Base-by-base conservation (phyloP, 805 yeast genomes). In the Candida anglica region DNA sequence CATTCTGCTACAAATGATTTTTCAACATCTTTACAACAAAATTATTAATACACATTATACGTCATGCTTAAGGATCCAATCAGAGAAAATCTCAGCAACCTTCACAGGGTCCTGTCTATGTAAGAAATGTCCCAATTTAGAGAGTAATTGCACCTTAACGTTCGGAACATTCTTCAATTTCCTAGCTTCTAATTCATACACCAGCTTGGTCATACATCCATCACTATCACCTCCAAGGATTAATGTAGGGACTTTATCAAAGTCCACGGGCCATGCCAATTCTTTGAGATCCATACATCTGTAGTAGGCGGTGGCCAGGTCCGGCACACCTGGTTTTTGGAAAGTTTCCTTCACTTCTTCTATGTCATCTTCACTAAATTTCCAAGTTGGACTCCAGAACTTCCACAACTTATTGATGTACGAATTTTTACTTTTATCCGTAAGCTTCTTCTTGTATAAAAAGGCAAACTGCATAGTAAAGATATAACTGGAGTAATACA, bases 301-400 rank as follows among this genome's bases (percentile, higher is more conserved):
- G 40, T 66, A 66, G 40, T 64, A 66, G 8, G 64, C 68, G 3
- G 71, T 64, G 17, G 60, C 52, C 9, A 53, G 56, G 27, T 61
- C 60, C 8, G 60, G 34, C 3, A 56, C 61, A 1, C 52, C 50
- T 10, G 50, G 50, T 15, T 44, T 34, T 7, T 33, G 28, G n/a
- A 66, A 43, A 1, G 60, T 54, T n/a, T 41, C 41, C 32, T 57
- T 44, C 11, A 63, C 63, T 11, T 45, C 39, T 15, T 39, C 58
- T 16, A 63, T 55, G 8, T 49, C 60, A 10, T 35, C 40, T 8
- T 33, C 19, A 11, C 48, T 18, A 34, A 52, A 62, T 13, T 54
- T 44, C 66, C 68, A 65, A 1, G 53, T 46, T 1, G 71, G 70
- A 3, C 68, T 59, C 71, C 71, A 66, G 39, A 37, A 55, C 22